Conservation (phyloP, 2,329 filamentous ascomycete genomes). For the Botrytis sinoallii region DNA sequence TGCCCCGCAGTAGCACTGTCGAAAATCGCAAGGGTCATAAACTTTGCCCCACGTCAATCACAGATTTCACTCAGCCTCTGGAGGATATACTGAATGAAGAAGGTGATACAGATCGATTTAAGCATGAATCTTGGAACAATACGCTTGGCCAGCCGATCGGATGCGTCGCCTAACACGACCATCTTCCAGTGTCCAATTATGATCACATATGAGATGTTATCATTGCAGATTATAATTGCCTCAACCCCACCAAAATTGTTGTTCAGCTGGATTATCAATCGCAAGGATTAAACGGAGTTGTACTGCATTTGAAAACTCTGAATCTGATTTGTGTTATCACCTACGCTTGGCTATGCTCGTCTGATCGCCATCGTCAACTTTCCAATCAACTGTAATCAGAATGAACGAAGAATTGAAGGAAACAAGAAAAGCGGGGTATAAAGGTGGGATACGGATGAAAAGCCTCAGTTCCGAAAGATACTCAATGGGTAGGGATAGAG, state of each 20-base stretch:
- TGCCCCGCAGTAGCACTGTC: neutral
- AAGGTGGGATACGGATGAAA: neutral
- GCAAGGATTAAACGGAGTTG: too few species aligned
- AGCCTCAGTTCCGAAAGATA: neutral
- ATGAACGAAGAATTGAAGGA: neutral
- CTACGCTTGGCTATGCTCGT: neutral
- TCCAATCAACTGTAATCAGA: neutral
- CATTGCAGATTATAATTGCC: neutral
- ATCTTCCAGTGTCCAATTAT: neutral
- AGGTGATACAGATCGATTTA: neutral
- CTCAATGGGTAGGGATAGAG: neutral
- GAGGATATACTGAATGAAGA: neutral
- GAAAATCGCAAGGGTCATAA: neutral
- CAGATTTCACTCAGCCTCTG: neutral
- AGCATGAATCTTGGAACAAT: neutral
- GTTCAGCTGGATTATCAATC: neutral
- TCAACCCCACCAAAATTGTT: neutral
- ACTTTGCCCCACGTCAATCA: neutral
- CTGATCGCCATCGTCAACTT: neutral
- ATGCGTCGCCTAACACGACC: neutral
- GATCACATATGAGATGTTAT: neutral
- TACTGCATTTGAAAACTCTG: neutral
- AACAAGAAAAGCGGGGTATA: neutral
- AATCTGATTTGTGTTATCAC: neutral
- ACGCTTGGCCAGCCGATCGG: neutral